Evolutionary conservation across 192 early-diverging fungal species (phyloP).

Genomic region (Oehlia diaphana): DNA sequence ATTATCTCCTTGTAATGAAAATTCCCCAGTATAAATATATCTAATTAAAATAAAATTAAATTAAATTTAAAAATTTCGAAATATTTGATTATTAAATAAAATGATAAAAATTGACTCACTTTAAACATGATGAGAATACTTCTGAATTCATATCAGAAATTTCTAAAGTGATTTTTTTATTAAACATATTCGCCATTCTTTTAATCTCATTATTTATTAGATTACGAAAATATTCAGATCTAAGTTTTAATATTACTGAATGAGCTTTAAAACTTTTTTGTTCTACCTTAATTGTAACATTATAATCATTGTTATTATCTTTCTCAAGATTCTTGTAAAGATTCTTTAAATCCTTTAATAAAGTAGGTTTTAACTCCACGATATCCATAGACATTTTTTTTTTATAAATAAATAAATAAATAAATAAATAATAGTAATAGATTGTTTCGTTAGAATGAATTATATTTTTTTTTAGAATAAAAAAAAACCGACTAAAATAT

Average conservation of each 20-base stretch:
- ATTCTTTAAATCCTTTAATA: not conserved
- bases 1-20: not conserved
- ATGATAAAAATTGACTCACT: not conserved
- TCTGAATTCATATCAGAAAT: not conserved
- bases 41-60: not conserved
- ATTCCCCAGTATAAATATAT: not conserved
- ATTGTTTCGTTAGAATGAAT: no score
- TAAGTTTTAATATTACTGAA: not conserved
- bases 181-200: not conserved
- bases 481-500: not conserved
- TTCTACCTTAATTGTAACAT: not conserved
- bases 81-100: no score
- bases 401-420: not conserved
- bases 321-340: not conserved
- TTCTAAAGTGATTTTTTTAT: not conserved
- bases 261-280: not conserved
- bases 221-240: constrained; percentile 9
- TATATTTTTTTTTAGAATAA: not conserved
- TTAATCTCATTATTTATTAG: not conserved
- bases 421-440: not conserved
- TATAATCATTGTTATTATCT: not conserved
- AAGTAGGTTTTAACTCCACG: not conserved
- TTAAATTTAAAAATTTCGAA: no score
- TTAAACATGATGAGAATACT: not conserved
- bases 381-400: not conserved